A percentile compares a stretch with the other conserved stretches of the same genome.
Conservation (phyloP, 257 asterid genomes). For the Avicennia marina region DNA sequence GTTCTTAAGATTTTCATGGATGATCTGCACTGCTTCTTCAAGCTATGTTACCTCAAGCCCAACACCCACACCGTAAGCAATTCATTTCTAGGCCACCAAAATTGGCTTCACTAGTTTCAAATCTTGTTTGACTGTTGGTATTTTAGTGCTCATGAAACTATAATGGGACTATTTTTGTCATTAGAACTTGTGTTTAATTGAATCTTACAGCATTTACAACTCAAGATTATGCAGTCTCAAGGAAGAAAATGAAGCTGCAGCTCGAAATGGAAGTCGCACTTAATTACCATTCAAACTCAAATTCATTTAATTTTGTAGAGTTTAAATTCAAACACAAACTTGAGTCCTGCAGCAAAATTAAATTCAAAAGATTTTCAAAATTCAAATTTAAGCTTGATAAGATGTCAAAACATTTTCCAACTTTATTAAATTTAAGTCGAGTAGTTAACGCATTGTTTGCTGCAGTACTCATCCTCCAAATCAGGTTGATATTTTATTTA, state of each 20-base stretch:
- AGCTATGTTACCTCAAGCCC: constrained; percentile 90
- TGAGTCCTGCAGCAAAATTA: too few relatives aligned
- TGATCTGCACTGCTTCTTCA: constrained; percentile 86
- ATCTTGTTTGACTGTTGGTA: not conserved
- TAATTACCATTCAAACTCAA: too few relatives aligned
- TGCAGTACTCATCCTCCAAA: constrained; percentile 51
- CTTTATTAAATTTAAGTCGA: too few relatives aligned
- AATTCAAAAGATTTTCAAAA: too few relatives aligned
- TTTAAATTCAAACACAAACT: too few relatives aligned
- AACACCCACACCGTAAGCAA: constrained; percentile 57
- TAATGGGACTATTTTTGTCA: too few relatives aligned
- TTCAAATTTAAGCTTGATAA: too few relatives aligned
- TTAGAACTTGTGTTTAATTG: not conserved
- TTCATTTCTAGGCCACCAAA: constrained; percentile 11
- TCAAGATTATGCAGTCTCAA: constrained; percentile 4
- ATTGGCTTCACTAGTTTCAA: not conserved
- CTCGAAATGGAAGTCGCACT: not conserved
- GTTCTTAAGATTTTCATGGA: constrained; percentile 71
- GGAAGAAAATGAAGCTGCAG: not conserved
- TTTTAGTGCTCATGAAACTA: too few relatives aligned
- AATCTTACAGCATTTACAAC: not conserved
- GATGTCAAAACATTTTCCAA: too few relatives aligned
- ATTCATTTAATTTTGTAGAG: too few relatives aligned
- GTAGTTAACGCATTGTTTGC: too few relatives aligned
- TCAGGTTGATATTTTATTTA: constrained; percentile 44